Conservation (phyloP, 805 yeast species). For the Barnettozyma sucrosica region DNA sequence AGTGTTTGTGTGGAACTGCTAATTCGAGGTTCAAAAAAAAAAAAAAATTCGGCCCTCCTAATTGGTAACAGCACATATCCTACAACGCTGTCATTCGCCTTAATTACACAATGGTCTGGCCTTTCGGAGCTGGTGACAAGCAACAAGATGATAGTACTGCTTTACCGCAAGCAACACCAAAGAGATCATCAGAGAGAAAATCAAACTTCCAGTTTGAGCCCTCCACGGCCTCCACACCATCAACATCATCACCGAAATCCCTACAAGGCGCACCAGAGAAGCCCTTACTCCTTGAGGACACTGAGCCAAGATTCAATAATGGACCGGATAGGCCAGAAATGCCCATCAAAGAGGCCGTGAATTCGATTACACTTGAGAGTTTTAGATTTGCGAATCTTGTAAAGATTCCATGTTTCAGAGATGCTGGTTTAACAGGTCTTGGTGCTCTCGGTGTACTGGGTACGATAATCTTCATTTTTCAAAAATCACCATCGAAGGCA, state of each 20-base stretch:
- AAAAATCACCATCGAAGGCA: slow-evolving; percentile 55
- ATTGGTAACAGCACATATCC: neutral
- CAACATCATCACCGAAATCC: neutral
- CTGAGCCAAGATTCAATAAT: slow-evolving; percentile 34
- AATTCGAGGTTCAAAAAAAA: neutral
- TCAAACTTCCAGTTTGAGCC: slow-evolving; percentile 7
- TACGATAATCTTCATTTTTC: slow-evolving; percentile 58
- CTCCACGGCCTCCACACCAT: neutral
- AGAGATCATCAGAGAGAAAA: slow-evolving; percentile 22
- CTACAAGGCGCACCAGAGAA: slow-evolving; percentile 14
- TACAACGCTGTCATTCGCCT: neutral
- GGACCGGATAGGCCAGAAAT: slow-evolving; percentile 27
- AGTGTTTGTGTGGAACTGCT: too few species aligned
- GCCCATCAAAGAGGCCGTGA: slow-evolving; percentile 35
- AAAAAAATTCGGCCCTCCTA: neutral
- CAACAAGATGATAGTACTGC: neutral
- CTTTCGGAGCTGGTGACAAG: slow-evolving; percentile 10
- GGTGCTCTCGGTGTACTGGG: slow-evolving; percentile 68
- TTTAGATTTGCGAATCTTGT: slow-evolving; percentile 46
- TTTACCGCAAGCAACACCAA: slow-evolving; percentile 3
- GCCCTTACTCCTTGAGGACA: slow-evolving; percentile 34
- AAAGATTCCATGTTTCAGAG: slow-evolving; percentile 72
- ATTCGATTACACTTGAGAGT: slow-evolving; percentile 41
- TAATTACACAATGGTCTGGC: slow-evolving; percentile 19
- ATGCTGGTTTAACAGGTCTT: slow-evolving; percentile 71